Percentiles rank a stretch among this genome's conserved stretches.
phyloP scores from a whole-genome alignment of 139 green algal genomes.

The Closterium sp. region DNA sequence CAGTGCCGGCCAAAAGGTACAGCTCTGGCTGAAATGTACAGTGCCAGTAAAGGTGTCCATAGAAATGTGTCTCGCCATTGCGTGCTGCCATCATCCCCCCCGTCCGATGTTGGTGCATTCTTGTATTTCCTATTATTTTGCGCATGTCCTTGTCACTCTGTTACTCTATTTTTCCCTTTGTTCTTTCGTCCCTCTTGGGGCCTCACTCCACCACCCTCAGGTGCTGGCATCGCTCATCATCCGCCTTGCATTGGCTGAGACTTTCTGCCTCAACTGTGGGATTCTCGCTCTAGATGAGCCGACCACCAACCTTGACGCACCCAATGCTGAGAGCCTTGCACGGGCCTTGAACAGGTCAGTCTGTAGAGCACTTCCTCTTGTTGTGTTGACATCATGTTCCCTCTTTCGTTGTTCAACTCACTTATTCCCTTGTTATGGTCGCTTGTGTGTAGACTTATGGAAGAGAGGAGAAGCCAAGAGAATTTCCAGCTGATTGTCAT shows the following conservation, averaged over 20 bases:
- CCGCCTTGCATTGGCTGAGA: slow-evolving; percentile 93
- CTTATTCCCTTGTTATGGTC: not conserved
- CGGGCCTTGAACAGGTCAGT: slow-evolving; percentile 60
- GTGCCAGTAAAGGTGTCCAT: too few relatives aligned
- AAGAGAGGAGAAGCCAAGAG: slow-evolving; percentile 72
- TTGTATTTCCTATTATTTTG: too few relatives aligned
- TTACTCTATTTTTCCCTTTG: not conserved
- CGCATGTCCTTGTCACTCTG: not conserved
- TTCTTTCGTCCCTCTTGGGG: not conserved
- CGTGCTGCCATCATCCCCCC: not conserved
- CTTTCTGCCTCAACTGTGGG: slow-evolving; percentile 96
- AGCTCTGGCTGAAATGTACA: not conserved
- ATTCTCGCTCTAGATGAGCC: slow-evolving; percentile 98
- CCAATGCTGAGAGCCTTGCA: slow-evolving; percentile 76
- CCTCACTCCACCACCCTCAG: slow-evolving; percentile 26
- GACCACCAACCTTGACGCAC: slow-evolving; percentile 96
- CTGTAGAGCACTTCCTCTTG: not conserved
- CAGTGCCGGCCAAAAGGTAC: slow-evolving; percentile 89
- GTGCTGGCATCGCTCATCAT: slow-evolving; percentile 98
- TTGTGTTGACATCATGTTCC: not conserved
- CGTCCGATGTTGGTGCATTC: too few relatives aligned
- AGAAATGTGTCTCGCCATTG: not conserved
- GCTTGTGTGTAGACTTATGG: slow-evolving; percentile 66
- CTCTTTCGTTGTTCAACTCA: not conserved
- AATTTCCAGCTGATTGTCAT: slow-evolving; percentile 99